Percentiles rank a stretch among this genome's conserved stretches.
Evolutionary conservation across 768 basidiomycete species (phyloP).

Genomic region (Suillus occidentalis): DNA sequence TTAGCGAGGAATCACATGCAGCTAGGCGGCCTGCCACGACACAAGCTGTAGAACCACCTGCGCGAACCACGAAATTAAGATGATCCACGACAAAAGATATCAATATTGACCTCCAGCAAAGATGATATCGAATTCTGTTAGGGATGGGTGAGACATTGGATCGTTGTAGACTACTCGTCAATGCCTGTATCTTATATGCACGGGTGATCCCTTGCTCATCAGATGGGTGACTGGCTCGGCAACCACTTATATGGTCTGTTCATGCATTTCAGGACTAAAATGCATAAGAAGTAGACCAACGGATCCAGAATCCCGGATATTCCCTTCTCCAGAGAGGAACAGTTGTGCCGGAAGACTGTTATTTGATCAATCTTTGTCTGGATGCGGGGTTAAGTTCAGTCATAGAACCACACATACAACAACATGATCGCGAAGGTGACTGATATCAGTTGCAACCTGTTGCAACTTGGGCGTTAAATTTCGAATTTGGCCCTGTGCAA

Average conservation of each 20-base stretch:
- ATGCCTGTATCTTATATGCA: not conserved
- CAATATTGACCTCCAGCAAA: conserved; percentile 50
- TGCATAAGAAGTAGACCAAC: too few species aligned
- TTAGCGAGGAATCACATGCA: conserved; percentile 24
- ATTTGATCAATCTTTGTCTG: too few species aligned
- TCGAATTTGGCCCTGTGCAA: too few species aligned
- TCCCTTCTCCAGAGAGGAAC: too few species aligned
- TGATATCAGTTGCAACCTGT: too few species aligned
- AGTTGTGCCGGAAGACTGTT: too few species aligned
- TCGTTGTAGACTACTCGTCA: not conserved
- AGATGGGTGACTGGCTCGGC: not conserved
- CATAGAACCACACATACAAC: too few species aligned
- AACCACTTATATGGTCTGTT: not conserved
- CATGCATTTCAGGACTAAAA: too few species aligned
- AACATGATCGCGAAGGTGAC: too few species aligned
- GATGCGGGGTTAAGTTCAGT: too few species aligned
- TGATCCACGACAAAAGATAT: not conserved
- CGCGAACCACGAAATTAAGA: not conserved
- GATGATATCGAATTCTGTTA: not conserved
- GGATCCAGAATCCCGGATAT: too few species aligned
- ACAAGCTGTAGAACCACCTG: conserved; percentile 38
- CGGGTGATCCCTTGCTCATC: not conserved
- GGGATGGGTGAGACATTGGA: not conserved
- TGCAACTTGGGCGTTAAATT: too few species aligned
- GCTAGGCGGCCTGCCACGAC: conserved; percentile 32